Base-by-base conservation (phyloP, 768 basidiomycete genomes). In the Macrolepiota fuliginosa region DNA sequence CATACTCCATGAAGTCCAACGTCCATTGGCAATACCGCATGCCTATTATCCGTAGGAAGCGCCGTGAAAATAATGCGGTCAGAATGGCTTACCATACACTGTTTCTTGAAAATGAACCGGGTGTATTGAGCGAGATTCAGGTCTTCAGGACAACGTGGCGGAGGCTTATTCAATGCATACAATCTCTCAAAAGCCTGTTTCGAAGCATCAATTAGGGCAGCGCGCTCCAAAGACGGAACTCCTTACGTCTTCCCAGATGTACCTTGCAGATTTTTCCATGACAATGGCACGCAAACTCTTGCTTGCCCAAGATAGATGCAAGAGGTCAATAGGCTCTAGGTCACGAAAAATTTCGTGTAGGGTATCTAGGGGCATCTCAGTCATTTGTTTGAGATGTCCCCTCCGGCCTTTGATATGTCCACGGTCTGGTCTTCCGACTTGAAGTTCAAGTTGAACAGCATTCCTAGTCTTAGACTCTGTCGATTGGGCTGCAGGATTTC, bases 331-430 rank as follows among this genome's bases (percentile, higher is more conserved):
- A 12, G 79, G 77, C 29, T 73, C 62, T 5, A 81, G 68, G 37
- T 75, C 68, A 15, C 70, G 65, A 59, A 78, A 75, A 22, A 79
- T 77, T 71, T 82, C 72, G 9, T 70, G 63, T 19, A 75, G 63
- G 2, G 76, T 64, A 54, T 76, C 75, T n/a, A 76, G 47, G 10
- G 74, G 74, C 54, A 76, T 68, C 58, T 76, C 75, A 10, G 69
- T 71, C 49, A 76, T 67, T 24, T 64, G 49, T 42, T 63, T 62
- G 36, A 71, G 60, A 22, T 69, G 63, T 19, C 72, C 72, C 45
- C 68, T 59, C 27, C 56, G 65, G 5, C 67, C 67, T 54, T 62
- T 67, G 27, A 67, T 49, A 7, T 13, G 32, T 3, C 29, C 17
- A 47, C 19, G 53, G n/a, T 54, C 35, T 37, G 53, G 32, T 27